phyloP scores from a whole-genome alignment of 1,139 yeast genomes.

The Suhomyces terraborum region DNA sequence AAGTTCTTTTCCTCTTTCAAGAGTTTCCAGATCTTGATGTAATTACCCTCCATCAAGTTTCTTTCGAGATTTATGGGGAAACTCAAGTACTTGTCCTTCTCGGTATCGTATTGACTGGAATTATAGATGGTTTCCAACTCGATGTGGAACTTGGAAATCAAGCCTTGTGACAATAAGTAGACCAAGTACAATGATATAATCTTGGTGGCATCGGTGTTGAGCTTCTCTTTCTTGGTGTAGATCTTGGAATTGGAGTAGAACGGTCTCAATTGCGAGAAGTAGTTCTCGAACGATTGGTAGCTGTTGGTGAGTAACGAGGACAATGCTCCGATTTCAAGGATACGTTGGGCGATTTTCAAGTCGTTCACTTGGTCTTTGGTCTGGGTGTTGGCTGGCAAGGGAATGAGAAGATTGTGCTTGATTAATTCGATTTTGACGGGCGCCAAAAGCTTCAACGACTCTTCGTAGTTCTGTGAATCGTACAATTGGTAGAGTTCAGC shows the following conservation, averaged over 20 bases:
- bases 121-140: constrained; percentile 76
- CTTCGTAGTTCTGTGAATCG: constrained; percentile 58
- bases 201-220: constrained; percentile 61
- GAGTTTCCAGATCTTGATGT: constrained; percentile 87
- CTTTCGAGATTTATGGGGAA: constrained; percentile 90
- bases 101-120: constrained; percentile 47
- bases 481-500: constrained; percentile 67
- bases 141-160: constrained; percentile 84
- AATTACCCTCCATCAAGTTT: constrained; percentile 95
- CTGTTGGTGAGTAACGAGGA: constrained; percentile 66
- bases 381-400: constrained; percentile 46
- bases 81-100: constrained; percentile 56
- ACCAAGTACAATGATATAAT: constrained; percentile 76
- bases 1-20: constrained; percentile 54
- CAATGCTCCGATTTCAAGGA: constrained; percentile 85
- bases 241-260: constrained; percentile 59
- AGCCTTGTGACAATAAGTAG: constrained; percentile 77
- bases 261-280: constrained; percentile 73
- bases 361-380: constrained; percentile 58
- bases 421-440: constrained; percentile 78
- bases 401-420: constrained; percentile 74
- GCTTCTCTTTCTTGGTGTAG: constrained; percentile 55
- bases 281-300: constrained; percentile 67
- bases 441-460: constrained; percentile 63
- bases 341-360: constrained; percentile 73